Evolutionary conservation across 225 moss, liverwort and hornwort genomes (phyloP).

Genomic region (Asterella californica): DNA sequence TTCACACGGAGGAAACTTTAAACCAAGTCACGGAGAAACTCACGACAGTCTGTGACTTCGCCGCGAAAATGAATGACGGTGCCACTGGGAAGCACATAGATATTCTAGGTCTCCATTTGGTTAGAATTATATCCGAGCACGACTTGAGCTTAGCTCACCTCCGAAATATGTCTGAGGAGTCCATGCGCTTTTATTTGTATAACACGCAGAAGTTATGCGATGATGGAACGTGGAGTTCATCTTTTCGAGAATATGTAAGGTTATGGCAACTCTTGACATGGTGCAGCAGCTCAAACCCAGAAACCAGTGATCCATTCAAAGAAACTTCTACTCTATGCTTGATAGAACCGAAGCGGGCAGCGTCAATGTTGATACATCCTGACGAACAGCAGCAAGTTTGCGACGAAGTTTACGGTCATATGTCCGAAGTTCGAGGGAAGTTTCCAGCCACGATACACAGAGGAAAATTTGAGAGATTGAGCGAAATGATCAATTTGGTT

Average conservation of each 20-base stretch:
- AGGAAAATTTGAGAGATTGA: slow-evolving; percentile 14
- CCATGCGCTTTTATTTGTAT: no score
- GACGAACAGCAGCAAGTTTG: not conserved
- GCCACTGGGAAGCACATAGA: not conserved
- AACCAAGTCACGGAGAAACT: not conserved
- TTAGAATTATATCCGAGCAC: no score
- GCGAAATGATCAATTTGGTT: slow-evolving; percentile 30
- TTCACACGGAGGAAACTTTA: not conserved
- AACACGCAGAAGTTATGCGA: no score
- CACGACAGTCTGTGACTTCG: not conserved
- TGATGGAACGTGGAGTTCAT: no score
- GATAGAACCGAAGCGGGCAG: slow-evolving; percentile 17
- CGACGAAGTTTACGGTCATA: not conserved
- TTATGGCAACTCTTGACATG: no score
- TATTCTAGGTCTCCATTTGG: not conserved
- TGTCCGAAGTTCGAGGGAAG: slow-evolving; percentile 1
- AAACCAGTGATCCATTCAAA: not conserved
- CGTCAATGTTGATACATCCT: not conserved
- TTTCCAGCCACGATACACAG: slow-evolving; percentile 5
- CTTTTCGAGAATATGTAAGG: no score
- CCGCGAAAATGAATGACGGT: not conserved
- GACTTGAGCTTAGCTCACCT: no score
- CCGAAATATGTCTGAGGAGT: no score
- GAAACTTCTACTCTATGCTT: not conserved
- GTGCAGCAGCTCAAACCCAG: no score